Base-by-base conservation (phyloP, 1,284 basidiomycete genomes). In the Neonothopanus nambi region DNA sequence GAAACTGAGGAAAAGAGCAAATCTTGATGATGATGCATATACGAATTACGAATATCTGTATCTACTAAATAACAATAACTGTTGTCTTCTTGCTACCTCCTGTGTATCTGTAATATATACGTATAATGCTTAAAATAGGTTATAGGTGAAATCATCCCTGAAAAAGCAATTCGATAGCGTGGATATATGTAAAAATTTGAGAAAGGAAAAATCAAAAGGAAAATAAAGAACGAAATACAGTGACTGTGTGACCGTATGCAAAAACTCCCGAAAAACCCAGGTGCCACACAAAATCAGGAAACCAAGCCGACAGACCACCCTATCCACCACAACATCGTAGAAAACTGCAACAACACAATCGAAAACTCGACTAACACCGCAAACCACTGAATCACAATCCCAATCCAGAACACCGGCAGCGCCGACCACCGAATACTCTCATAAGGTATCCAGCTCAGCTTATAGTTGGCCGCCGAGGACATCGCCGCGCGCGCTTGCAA, bases 301-400 rank as follows among this genome's bases (percentile, higher is more conserved):
- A 38, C 45, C 49, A 85, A 58, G 39, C 77, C 77, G 43, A 87
- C 63, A 21, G 72, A 73, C 87, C 87, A 89, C 30, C 84, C 85
- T 51, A 80, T 59, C 87, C 87, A 89, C 87, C 87, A 89, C 18
- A 74, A 61, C 36, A 83, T 67, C 18, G 85, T 78, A 3, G 75
- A 80, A 42, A 81, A 51, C 63, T 88, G 75, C 50, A 81, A 71
- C 21, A 82, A 57, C 5, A 87, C 74, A 50, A 89, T 66, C 38
- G 69, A 74, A 48, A 73, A 63, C 61, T 87, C 85, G 20, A 81
- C 64, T 7, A 79, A 47, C 36, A 87, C 80, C 8, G 82, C 81
- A 57, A 75, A 66, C 82, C 85, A 88, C 61, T 84, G 83, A 18
- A 84, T 77, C 12, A 85, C 37, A 18, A 86, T 80, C 9, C 69